Evolutionary conservation across 179 eudicot genomes (phyloP).

Genomic region (Beta macrorhiza): DNA sequence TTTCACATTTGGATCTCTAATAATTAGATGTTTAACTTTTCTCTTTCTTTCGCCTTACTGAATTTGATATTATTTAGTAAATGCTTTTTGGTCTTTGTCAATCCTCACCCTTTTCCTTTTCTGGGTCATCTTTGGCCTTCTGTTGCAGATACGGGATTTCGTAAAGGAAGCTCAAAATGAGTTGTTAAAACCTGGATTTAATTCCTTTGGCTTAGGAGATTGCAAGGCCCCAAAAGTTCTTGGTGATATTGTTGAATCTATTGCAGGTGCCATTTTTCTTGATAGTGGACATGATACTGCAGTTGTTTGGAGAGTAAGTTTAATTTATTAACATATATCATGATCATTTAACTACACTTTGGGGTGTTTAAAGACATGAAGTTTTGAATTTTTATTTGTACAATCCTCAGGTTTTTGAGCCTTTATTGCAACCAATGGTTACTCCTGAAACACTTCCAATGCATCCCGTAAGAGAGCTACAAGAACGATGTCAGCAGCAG

Average conservation of each 20-base stretch:
- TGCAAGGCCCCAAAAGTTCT: constrained; percentile 99
- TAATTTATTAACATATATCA: neutral
- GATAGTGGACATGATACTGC: constrained; percentile 69
- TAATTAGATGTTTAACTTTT: no score
- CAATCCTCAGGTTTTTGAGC: constrained; percentile 73
- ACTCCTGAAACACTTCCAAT: constrained; percentile 99
- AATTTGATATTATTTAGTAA: neutral
- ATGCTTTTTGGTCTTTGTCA: neutral
- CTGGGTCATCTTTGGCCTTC: constrained; percentile 3
- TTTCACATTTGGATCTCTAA: no score
- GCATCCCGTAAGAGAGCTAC: constrained; percentile 99
- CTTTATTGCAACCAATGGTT: constrained; percentile 93
- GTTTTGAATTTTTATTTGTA: constrained; percentile 3
- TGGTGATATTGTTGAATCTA: constrained; percentile 95
- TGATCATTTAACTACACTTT: neutral
- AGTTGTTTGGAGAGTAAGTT: constrained; percentile 80
- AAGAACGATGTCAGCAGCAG: constrained; percentile 97
- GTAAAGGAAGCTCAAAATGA: constrained; percentile 86
- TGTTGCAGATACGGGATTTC: constrained; percentile 77
- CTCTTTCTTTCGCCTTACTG: neutral
- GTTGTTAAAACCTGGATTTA: constrained; percentile 68
- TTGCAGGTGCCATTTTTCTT: constrained; percentile 94
- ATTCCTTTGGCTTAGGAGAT: constrained; percentile 96
- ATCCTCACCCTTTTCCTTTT: neutral
- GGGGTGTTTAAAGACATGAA: constrained; percentile 1